Evolutionary conservation across 495 filamentous ascomycete genomes (phyloP).

Genomic region (Tricharina praecox): DNA sequence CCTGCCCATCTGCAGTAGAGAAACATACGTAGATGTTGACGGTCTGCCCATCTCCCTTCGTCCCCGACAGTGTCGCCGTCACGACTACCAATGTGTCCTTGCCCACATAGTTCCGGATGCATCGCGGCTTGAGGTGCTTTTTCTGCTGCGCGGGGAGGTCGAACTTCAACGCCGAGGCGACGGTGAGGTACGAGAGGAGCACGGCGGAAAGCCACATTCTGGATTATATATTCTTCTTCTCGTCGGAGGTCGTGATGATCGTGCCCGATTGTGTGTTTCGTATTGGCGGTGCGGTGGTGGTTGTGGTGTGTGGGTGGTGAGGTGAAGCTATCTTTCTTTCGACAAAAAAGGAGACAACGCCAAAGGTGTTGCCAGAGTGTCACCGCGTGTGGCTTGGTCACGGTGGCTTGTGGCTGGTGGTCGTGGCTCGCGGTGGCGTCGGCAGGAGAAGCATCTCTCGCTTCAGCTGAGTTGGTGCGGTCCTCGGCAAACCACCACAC

Average conservation of each 20-base stretch:
- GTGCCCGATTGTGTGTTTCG: conserved; percentile 3
- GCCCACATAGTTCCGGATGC: conserved; percentile 89
- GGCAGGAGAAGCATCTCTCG: neutral
- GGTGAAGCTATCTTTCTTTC: no score
- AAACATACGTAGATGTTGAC: conserved; percentile 83
- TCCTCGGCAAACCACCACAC: neutral
- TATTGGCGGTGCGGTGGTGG: neutral
- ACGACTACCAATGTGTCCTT: conserved; percentile 94
- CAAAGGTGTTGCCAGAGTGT: neutral
- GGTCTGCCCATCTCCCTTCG: conserved; percentile 77
- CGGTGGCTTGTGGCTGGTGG: neutral
- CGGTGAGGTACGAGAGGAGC: conserved; percentile 36
- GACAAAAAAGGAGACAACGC: no score
- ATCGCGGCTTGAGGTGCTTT: conserved; percentile 52
- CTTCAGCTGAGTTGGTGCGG: no score
- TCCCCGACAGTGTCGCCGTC: conserved; percentile 72
- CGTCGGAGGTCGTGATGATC: no score
- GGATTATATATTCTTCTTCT: no score
- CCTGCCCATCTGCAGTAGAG: neutral
- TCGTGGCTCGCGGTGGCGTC: neutral
- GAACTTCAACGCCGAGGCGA: conserved; percentile 68
- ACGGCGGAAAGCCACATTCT: neutral
- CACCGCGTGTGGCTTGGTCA: conserved; percentile 1
- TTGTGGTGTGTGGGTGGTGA: no score
- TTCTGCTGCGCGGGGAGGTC: conserved; percentile 57